Base-by-base conservation (phyloP, 805 yeast genomes). In the Blastobotrys chiropterorum region DNA sequence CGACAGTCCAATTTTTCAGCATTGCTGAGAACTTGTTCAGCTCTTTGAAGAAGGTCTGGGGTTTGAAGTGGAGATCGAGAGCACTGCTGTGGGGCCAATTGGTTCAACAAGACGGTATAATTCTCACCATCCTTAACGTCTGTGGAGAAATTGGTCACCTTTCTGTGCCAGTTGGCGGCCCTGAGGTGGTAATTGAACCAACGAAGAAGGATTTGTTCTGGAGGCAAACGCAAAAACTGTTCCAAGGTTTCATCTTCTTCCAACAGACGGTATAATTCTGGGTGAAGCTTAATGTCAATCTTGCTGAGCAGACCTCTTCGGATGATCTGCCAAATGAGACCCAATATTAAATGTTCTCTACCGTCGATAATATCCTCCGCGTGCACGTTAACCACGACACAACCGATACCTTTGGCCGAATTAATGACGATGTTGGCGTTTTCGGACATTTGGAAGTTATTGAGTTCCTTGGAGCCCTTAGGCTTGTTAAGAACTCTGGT, bases 371-470 rank as follows among this genome's bases (percentile, higher is more conserved):
- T 89, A 69, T 92, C 98, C 68, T 94, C 98, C 11, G 98, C 86
- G 62, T 92, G 98, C 48, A 94, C 98, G 66, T 94, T 94, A 48
- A 94, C 98, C 47, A 94, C 98, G 53, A 94, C 86, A 77, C 97
- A 92, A 17, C 99, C 99, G 71, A 94, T 94, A 49, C 98, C 99
- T 73, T 94, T 94, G 30, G 99, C 99, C 2, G 99, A 94, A 70
- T 94, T 94, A 71, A 94, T 88, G 39, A 94, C 98, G 59, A 94
- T 90, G 72, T 94, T 94, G 50, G 98, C 97, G 71, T 94, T 94
- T 73, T 94, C 99, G 59, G 86, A 80, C 83, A 95, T 92, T 58
- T 90, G 94, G 77, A 94, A 94, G 66, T 89, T 88, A 75, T 94
- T 94, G 67, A 94, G 78, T 15, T 79, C 71, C 71, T 88, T 90